Conservation (phyloP, 2,329 filamentous ascomycete genomes). For the Botrytis byssoidea region DNA sequence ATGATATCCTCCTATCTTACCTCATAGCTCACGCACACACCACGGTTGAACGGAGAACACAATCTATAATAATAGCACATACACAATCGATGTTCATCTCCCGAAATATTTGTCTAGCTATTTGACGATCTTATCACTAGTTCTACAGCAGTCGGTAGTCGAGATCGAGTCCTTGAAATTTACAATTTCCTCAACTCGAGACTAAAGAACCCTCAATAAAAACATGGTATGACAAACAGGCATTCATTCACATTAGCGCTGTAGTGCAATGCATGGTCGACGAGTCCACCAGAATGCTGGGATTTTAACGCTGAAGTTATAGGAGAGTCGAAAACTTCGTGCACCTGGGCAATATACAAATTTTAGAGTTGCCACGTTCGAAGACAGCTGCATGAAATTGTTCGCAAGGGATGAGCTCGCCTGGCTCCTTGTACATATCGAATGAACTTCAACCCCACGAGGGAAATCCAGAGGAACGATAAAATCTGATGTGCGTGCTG, state of each 20-base stretch:
- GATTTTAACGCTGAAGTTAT: not conserved
- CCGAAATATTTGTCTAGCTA: slow-evolving; percentile 4
- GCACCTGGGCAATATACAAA: slow-evolving; percentile 23
- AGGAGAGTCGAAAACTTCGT: slow-evolving; percentile 3
- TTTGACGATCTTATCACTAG: not conserved
- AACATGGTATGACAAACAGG: not conserved
- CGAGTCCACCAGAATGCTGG: slow-evolving; percentile 8
- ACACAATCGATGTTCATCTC: not conserved
- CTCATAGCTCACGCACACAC: not conserved
- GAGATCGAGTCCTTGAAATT: not conserved
- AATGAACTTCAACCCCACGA: slow-evolving; percentile 13
- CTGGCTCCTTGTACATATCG: not conserved
- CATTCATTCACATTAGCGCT: not conserved
- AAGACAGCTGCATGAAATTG: slow-evolving; percentile 22
- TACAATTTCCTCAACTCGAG: not conserved
- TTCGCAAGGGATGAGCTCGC: slow-evolving; percentile 12
- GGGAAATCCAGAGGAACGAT: not conserved
- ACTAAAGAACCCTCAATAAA: not conserved
- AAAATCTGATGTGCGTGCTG: not conserved
- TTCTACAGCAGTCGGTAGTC: slow-evolving; percentile 4
- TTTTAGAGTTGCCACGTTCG: slow-evolving; percentile 21
- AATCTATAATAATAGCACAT: slow-evolving; percentile 1
- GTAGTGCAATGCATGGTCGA: slow-evolving; percentile 9
- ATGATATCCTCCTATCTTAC: slow-evolving; percentile 6
- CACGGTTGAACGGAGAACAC: not conserved